Percentiles rank a stretch among this genome's conserved stretches.
Evolutionary conservation across 1,139 yeast species (phyloP).

Genomic region (Kodamaea derodonti): DNA sequence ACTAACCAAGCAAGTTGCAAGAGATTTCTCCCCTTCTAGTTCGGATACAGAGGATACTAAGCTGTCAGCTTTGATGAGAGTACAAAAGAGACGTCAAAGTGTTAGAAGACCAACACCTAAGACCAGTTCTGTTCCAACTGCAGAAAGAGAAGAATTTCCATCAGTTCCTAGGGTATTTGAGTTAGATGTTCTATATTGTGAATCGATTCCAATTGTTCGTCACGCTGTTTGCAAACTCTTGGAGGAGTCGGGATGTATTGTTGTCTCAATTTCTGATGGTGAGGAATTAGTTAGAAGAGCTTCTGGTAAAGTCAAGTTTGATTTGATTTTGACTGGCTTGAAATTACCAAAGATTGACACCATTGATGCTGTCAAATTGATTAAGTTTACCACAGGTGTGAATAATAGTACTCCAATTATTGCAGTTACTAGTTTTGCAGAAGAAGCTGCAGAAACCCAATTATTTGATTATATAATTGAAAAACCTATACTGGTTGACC

Average conservation of each 20-base stretch:
- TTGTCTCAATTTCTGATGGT: constrained; percentile 73
- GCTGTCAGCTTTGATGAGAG: constrained; percentile 50
- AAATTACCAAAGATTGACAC: constrained; percentile 65
- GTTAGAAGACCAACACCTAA: constrained; percentile 29
- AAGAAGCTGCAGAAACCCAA: constrained; percentile 58
- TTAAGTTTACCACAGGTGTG: constrained; percentile 70
- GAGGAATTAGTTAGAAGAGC: constrained; percentile 81
- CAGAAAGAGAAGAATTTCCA: neutral
- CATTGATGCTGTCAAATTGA: constrained; percentile 72
- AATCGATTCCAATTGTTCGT: constrained; percentile 79
- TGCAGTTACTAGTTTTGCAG: constrained; percentile 69
- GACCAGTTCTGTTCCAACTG: constrained; percentile 3
- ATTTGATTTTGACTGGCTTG: constrained; percentile 74
- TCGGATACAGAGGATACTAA: constrained; percentile 67
- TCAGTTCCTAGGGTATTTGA: constrained; percentile 13
- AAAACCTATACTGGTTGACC: constrained; percentile 57
- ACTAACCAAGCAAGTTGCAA: constrained; percentile 26
- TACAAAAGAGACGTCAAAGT: constrained; percentile 56
- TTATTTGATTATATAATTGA: constrained; percentile 71
- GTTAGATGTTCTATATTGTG: constrained; percentile 76
- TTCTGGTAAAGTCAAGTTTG: constrained; percentile 81
- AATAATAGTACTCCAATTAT: constrained; percentile 77
- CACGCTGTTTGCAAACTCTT: constrained; percentile 64
- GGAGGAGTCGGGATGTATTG: constrained; percentile 74
- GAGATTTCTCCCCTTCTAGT: constrained; percentile 58